These are phyloP conservation scores for Coemansia sp. DNA, from an alignment of 192 early-diverging fungal species.

Conservation along the genomic window DNA sequence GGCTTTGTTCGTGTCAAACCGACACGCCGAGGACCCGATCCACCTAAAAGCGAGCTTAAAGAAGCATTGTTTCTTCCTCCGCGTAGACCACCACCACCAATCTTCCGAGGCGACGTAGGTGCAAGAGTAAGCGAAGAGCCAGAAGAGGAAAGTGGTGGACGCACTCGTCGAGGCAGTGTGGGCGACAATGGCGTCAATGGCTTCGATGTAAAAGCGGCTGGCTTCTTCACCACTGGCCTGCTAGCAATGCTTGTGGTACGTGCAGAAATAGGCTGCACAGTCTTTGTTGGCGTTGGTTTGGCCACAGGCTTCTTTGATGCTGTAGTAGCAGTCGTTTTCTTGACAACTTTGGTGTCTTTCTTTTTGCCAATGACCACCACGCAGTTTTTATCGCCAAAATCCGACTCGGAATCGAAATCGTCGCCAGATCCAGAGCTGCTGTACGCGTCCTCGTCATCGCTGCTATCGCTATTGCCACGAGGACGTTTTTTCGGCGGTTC, in stretches of 20 bases:
- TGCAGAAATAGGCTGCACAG: not conserved
- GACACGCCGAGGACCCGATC: slow-evolving; percentile 31
- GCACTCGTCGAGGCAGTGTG: no score
- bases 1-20: slow-evolving; percentile 28
- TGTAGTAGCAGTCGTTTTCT: not conserved
- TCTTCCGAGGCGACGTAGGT: no score
- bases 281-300: not conserved
- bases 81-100: no score
- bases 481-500: no score
- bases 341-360: not conserved
- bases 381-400: slow-evolving; percentile 10
- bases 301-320: not conserved
- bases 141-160: no score
- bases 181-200: no score
- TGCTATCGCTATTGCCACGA: not conserved
- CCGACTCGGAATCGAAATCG: slow-evolving; percentile 12
- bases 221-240: no score
- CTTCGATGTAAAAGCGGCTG: no score
- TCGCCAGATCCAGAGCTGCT: slow-evolving; percentile 3
- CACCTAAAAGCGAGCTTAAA: slow-evolving; percentile 26
- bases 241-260: not conserved
- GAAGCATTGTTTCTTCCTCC: slow-evolving; percentile 9
- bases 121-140: no score
- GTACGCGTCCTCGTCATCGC: not conserved
- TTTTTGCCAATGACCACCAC: slow-evolving; percentile 2